Conservation (phyloP, 345 rosid genomes). For the Aquilaria yunnanensis region DNA sequence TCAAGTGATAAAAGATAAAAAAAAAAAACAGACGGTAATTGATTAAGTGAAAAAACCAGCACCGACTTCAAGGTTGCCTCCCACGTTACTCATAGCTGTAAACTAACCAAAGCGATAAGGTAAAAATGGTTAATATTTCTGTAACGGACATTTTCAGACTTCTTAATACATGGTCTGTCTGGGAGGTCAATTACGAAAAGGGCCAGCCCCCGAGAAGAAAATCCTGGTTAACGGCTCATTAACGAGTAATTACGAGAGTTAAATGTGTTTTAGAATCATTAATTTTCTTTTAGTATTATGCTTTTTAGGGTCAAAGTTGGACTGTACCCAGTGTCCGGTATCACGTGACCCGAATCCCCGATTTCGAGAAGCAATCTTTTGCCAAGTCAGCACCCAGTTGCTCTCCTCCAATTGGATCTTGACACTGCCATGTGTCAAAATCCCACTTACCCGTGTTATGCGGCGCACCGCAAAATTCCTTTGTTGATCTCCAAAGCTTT, state of each 20-base stretch:
- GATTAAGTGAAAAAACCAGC: constrained; percentile 5
- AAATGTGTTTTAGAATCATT: constrained; percentile 7
- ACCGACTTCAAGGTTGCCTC: constrained; percentile 24
- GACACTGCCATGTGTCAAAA: constrained; percentile 18
- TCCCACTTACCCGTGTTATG: constrained; percentile 17
- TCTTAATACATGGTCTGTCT: too few relatives aligned
- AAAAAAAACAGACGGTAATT: not conserved
- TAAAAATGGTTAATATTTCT: constrained; percentile 8
- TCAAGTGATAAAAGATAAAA: not conserved
- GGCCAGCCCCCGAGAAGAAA: not conserved
- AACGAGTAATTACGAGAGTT: constrained; percentile 11
- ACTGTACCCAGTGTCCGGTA: constrained; percentile 22
- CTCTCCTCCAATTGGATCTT: constrained; percentile 12
- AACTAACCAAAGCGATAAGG: not conserved
- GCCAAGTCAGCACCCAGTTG: constrained; percentile 27
- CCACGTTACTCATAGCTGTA: constrained; percentile 30
- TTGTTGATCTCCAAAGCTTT: not conserved
- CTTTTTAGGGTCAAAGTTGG: constrained; percentile 27
- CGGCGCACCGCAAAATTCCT: constrained; percentile 28
- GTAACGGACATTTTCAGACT: constrained; percentile 14
- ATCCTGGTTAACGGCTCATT: not conserved
- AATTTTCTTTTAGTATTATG: constrained; percentile 3
- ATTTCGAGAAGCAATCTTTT: constrained; percentile 18
- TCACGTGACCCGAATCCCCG: constrained; percentile 47
- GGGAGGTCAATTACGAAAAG: constrained; percentile 13